Evolutionary conservation across 139 green algal species (phyloP).

Genomic region (Haematococcus lacustris): DNA sequence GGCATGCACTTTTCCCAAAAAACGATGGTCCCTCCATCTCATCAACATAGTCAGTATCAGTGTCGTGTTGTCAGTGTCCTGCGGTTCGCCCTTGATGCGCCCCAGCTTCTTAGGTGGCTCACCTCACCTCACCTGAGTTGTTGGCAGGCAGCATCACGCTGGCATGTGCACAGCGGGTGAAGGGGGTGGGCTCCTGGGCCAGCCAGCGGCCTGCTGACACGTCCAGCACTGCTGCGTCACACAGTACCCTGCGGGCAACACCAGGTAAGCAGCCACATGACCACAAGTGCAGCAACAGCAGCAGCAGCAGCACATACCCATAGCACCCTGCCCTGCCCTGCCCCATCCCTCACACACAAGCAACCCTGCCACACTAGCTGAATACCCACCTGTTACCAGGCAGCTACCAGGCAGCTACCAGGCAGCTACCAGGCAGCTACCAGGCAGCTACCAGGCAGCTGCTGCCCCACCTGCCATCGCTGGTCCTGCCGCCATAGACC

Average conservation of each 20-base stretch:
- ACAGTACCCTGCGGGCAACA: constrained; percentile 25
- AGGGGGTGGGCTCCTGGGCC: constrained; percentile 30
- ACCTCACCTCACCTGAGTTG: not conserved
- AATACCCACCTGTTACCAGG: not conserved
- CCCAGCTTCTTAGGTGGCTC: not conserved
- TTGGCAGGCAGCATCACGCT: constrained; percentile 1
- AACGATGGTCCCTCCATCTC: no score
- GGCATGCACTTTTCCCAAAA: no score
- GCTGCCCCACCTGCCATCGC: constrained; percentile 28
- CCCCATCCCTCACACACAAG: not conserved
- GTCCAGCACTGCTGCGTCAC: constrained; percentile 46
- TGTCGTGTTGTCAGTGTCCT: no score
- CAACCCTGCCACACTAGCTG: not conserved
- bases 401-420: not conserved
- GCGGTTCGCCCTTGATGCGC: not conserved
- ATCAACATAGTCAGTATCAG: not conserved
- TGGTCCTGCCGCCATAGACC: constrained; percentile 45
- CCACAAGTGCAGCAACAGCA: not conserved
- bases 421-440: not conserved
- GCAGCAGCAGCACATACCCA: not conserved
- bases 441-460: not conserved
- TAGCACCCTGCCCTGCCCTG: not conserved
- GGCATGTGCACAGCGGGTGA: constrained; percentile 46
- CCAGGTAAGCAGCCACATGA: not conserved
- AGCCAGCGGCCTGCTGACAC: constrained; percentile 30